These are phyloP conservation scores for Didymella segeticola DNA, from an alignment of 2,329 filamentous ascomycete genomes.

Conservation along the genomic window DNA sequence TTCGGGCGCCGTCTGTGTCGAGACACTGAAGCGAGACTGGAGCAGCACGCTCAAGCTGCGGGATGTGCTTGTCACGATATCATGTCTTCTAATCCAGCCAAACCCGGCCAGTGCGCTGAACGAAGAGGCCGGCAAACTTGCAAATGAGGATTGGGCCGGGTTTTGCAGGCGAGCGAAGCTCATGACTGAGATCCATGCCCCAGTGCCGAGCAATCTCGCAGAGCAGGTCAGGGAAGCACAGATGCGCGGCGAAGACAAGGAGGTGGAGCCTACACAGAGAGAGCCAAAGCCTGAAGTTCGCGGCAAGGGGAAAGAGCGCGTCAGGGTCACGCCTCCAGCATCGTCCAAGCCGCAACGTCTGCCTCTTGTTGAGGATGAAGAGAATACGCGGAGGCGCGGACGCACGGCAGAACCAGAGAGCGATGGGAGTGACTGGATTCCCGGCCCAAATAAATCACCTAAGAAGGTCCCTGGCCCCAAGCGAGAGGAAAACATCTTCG, in stretches of 20 bases:
- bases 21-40: conserved; percentile 71
- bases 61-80: conserved; percentile 66
- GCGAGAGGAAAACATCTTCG: conserved; percentile 38
- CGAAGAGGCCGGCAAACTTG: conserved; percentile 64
- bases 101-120: conserved; percentile 71
- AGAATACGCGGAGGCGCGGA: conserved; percentile 35
- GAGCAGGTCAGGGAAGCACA: conserved; percentile 61
- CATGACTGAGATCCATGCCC: conserved; percentile 69
- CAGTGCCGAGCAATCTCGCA: conserved; percentile 55
- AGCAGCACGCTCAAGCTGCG: conserved; percentile 62
- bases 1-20: conserved; percentile 68
- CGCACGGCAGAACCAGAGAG: conserved; percentile 35
- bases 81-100: conserved; percentile 67
- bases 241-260: conserved; percentile 59
- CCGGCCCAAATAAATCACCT: conserved; percentile 32
- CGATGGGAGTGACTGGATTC: conserved; percentile 48
- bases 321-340: conserved; percentile 24
- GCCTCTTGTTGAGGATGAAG: conserved; percentile 40
- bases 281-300: conserved; percentile 25
- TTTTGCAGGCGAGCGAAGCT: conserved; percentile 65
- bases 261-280: conserved; percentile 15
- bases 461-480: conserved; percentile 20
- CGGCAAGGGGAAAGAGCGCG: conserved; percentile 34
- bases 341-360: conserved; percentile 28
- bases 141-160: conserved; percentile 62